Percentiles rank a stretch among this genome's conserved stretches.
These are phyloP conservation scores for Lactarius quietus DNA, from an alignment of 768 basidiomycete species.

Conservation along the genomic window DNA sequence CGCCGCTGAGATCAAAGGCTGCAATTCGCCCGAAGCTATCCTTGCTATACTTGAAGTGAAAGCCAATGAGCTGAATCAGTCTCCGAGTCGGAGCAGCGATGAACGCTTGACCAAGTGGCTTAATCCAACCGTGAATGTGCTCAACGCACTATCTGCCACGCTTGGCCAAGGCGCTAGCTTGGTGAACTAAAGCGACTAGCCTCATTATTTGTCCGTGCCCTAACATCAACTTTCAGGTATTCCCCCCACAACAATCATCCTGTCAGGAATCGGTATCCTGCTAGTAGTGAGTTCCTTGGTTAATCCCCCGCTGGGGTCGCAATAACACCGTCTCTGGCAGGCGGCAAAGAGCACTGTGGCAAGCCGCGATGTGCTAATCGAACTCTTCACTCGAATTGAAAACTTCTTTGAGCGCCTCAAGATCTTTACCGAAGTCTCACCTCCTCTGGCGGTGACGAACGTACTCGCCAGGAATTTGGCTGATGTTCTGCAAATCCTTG, in stretches of 20 bases:
- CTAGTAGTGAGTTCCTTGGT: neutral
- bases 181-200: neutral
- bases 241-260: neutral
- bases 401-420: neutral
- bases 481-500: neutral
- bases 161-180: neutral
- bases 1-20: too few species aligned
- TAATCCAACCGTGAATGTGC: too few species aligned
- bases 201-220: neutral
- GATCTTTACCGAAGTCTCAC: neutral
- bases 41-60: neutral
- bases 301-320: neutral
- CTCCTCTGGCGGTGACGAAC: neutral
- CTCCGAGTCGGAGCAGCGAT: neutral
- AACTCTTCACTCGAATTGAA: neutral
- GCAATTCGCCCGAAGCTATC: too few species aligned
- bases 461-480: neutral
- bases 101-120: too few species aligned
- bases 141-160: too few species aligned
- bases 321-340: neutral
- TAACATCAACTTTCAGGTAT: neutral
- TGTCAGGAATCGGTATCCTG: neutral
- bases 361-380: neutral
- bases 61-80: neutral
- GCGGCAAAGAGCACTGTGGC: neutral